Base-by-base conservation (phyloP, 331 rosid genomes). In the Malus hybrid region DNA sequence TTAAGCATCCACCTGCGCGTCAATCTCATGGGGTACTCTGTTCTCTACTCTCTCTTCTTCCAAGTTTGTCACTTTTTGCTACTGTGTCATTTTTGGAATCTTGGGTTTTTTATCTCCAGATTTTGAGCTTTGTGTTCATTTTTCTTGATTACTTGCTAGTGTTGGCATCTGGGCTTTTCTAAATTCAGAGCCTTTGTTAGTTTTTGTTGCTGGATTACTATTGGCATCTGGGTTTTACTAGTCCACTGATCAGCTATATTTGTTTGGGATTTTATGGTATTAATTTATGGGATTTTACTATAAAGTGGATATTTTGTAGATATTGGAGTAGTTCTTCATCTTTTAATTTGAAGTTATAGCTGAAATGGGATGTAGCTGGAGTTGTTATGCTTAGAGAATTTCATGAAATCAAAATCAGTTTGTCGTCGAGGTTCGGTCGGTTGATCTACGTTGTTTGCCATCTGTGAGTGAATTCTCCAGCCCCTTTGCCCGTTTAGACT, bases 1-100 rank as follows among this genome's bases (percentile, higher is more conserved):
- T 84, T 94, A 50, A 91, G 96, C 84, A 90, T 92, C 81, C 97
- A 90, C 84, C 73, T 94, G 80, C 90, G 97, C 68, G 95, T 91
- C 64, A 94, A 94, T 83, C 95, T 94, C 75, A 88, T 94, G 87
- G 97, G 96, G 98, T 94, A 72, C 83, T 73, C 75, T 67, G 19
- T 73, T 77, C 46, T 42, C 46, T 42, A 39, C 46, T 60, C 4
- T 46, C 74, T 19, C 33, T 33, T 10, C 46, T 10, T 15, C 46
- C 31, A 60, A 56, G 67, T 67, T 69, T 73, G 31, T 50, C 70
- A 27, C 42, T 72, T 39, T 33, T 8, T 69, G 76, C 78, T 56
- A 6, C 75, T 52, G 13, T 42, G 12, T 52, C 59, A 44, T 39
- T 76, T 76, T 66, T 79, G 76, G 65, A 59, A 62, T 65, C 62